Percentiles rank a stretch among this genome's conserved stretches.
Conservation (phyloP, 306 rosid species). For the Urtica urens region DNA sequence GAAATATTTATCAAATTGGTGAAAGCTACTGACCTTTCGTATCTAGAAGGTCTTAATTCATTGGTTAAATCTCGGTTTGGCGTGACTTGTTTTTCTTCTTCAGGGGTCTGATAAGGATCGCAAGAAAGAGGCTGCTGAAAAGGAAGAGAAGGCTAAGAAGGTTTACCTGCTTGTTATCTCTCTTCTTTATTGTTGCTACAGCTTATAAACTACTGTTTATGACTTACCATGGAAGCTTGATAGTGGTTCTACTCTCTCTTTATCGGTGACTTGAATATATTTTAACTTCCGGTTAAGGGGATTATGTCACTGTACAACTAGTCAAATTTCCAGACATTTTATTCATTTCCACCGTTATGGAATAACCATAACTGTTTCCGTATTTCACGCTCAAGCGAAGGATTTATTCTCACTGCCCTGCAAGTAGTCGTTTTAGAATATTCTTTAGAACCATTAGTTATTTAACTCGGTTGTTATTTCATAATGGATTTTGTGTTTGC, state of each 20-base stretch:
- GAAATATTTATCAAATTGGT: constrained; percentile 83
- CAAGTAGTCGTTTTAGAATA: too few species aligned
- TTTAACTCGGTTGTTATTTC: neutral
- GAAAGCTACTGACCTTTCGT: neutral
- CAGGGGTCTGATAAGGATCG: constrained; percentile 90
- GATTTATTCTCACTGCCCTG: too few species aligned
- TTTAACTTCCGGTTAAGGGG: neutral
- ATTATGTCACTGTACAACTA: too few species aligned
- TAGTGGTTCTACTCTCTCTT: neutral
- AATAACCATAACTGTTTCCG: too few species aligned
- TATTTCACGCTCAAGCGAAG: too few species aligned
- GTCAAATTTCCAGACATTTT: too few species aligned
- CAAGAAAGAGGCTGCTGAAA: constrained; percentile 71
- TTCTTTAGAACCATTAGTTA: neutral
- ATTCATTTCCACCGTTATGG: too few species aligned
- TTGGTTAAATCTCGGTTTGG: neutral
- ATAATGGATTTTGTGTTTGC: too few species aligned
- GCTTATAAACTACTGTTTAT: neutral
- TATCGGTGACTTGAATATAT: neutral
- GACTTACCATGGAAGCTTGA: neutral
- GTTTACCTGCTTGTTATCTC: constrained; percentile 17
- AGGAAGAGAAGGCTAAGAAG: constrained; percentile 77
- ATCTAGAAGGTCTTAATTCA: neutral
- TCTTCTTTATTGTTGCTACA: neutral
- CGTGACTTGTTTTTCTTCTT: constrained; percentile 3